phyloP scores from a whole-genome alignment of 805 yeast species.

The Wickerhamiella sorbophila region DNA sequence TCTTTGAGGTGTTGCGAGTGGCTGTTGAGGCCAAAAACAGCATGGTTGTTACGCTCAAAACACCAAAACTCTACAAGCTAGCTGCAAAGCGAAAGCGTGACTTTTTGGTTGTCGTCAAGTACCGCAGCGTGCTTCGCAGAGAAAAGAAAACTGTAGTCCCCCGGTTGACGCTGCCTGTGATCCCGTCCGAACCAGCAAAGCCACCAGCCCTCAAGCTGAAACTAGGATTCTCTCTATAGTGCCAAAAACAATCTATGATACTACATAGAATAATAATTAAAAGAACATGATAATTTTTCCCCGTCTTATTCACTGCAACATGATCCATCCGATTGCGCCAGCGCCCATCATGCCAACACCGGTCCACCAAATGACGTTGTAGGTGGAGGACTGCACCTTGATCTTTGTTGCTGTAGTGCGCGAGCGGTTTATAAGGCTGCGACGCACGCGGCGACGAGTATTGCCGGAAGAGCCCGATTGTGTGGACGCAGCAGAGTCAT shows the following conservation, averaged over 20 bases:
- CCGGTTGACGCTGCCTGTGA: not conserved
- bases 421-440: conserved; percentile 66
- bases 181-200: not conserved
- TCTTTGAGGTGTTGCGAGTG: conserved; percentile 53
- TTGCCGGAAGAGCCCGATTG: conserved; percentile 4
- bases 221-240: conserved; percentile 1
- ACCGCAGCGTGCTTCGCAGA: conserved; percentile 14
- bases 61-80: conserved; percentile 57
- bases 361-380: conserved; percentile 27
- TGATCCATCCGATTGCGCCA: conserved; percentile 22
- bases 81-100: conserved; percentile 38
- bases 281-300: no score
- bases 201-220: conserved; percentile 2
- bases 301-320: conserved; percentile 10
- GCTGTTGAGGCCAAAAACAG: conserved; percentile 48
- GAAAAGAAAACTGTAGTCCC: conserved; percentile 5
- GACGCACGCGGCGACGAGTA: conserved; percentile 35
- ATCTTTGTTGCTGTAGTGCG: conserved; percentile 49
- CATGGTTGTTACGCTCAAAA: conserved; percentile 44
- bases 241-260: not conserved
- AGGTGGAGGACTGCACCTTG: conserved; percentile 9
- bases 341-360: conserved; percentile 27
- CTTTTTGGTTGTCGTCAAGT: conserved; percentile 35
- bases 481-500: conserved; percentile 7
- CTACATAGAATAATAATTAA: no score